Evolutionary conservation across 768 basidiomycete genomes (phyloP).

Genomic region (Calocera cornea): DNA sequence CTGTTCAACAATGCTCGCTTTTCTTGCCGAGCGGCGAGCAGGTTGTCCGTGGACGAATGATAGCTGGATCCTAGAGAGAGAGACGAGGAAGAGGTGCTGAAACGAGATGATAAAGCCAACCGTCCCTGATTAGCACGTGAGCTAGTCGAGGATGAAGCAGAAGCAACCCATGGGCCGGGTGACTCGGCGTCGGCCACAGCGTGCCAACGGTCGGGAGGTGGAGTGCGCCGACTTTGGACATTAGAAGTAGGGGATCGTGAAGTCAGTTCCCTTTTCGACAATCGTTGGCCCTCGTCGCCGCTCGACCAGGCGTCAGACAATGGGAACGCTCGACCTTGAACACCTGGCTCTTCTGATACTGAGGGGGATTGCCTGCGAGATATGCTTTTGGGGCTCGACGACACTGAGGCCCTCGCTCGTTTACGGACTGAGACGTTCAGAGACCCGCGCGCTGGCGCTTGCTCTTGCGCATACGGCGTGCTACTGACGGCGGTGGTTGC

Average conservation of each 20-base stretch:
- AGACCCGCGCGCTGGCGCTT: not conserved
- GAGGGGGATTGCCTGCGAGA: not conserved
- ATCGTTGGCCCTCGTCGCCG: not conserved
- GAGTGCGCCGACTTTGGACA: not conserved
- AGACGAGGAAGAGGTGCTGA: not conserved
- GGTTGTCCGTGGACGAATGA: not conserved
- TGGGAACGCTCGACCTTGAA: not conserved
- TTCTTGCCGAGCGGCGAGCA: not conserved
- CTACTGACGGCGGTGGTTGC: not conserved
- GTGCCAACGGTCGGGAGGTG: not conserved
- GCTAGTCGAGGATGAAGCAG: not conserved
- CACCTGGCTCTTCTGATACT: not conserved
- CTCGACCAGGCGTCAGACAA: not conserved
- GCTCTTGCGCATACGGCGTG: not conserved
- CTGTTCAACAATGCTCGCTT: not conserved
- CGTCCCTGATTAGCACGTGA: not conserved
- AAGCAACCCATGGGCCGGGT: not conserved
- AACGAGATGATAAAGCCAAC: not conserved
- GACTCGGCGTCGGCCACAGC: not conserved
- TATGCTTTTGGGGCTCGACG: not conserved
- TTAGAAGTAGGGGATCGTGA: not conserved
- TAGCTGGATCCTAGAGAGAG: not conserved
- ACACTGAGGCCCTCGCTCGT: not conserved
- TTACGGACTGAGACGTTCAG: not conserved
- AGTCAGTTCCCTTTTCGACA: not conserved